These are phyloP conservation scores for Pythium pyrilobum DNA, from an alignment of 352 stramenopile genomes.

Conservation along the genomic window DNA sequence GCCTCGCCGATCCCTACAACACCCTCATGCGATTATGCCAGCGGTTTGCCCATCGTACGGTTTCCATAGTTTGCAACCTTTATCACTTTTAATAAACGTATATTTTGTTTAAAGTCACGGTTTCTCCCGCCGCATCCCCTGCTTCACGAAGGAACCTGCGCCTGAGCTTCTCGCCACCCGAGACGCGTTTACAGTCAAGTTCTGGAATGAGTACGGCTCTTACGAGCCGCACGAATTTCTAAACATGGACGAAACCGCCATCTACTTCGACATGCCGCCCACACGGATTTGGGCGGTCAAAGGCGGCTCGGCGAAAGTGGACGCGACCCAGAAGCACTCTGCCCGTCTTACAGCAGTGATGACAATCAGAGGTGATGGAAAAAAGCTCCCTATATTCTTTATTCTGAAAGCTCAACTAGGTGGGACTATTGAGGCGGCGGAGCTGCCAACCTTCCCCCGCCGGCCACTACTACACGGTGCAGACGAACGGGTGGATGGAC, in stretches of 20 bases:
- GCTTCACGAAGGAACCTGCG: background rate
- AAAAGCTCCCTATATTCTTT: slow-evolving; percentile 21
- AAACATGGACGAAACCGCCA: slow-evolving; percentile 19
- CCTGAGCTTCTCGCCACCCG: background rate
- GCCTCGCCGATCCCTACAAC: background rate
- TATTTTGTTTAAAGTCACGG: slow-evolving; percentile 3
- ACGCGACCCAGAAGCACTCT: slow-evolving; percentile 13
- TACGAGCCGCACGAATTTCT: background rate
- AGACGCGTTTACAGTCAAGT: background rate
- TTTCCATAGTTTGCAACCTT: background rate
- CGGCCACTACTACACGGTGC: slow-evolving; percentile 14
- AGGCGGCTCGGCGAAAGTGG: slow-evolving; percentile 10
- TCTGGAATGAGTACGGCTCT: slow-evolving; percentile 1
- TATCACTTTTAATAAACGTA: background rate
- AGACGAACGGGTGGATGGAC: slow-evolving; percentile 26
- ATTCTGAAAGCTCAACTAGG: slow-evolving; percentile 12
- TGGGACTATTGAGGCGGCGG: slow-evolving; percentile 8
- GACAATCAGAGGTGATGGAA: slow-evolving; percentile 10
- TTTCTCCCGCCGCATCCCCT: background rate
- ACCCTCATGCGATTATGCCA: background rate
- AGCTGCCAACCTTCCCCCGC: slow-evolving; percentile 13
- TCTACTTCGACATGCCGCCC: slow-evolving; percentile 17
- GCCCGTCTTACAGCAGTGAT: slow-evolving; percentile 13
- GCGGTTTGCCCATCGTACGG: background rate
- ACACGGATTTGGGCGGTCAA: background rate